Base-by-base conservation (phyloP, 257 asterid genomes). In the Capsicum baccatum region DNA sequence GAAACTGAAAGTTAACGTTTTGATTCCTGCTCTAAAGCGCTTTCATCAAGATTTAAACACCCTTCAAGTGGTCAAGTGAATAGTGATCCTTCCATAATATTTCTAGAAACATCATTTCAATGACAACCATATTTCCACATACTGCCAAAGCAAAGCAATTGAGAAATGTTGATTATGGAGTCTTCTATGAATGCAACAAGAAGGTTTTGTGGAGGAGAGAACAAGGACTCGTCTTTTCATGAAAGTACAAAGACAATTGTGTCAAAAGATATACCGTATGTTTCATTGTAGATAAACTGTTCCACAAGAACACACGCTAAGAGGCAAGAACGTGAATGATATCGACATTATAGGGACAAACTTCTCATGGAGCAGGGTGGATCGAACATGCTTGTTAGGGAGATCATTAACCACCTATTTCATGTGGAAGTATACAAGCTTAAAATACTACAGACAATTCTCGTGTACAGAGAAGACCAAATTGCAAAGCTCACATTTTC, bases 381-480 rank as follows among this genome's bases (percentile, higher is more conserved):
- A 21, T 74, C n/a, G 0, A 74, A 14, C 1, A 14, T 76, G 62
- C 47, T 52, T 76, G 62, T 52, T 19, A 74, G 8, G 62, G 60
- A 74, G 44, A 74, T 74, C 81, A 50, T 6, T 19, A 21, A 50
- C 50, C 47, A 74, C 44, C 44, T 21, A 50, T 48, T 50, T 74
- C 60, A 21, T 12, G 60, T 74, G 60, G 60, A 74, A 11, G 60
- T 13, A 71, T 44, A 50, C 81, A 50, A 13, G 52, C 63, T 13
- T 54, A 76, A 76, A 76, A 76, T 76, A 76, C 81, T 52, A 76
- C 44, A 76, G 63, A 14, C 62, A 50, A 50, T 52, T 21, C 42
- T 50, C 1, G 60, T 48, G 44, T 50, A 50, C 4, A 44, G 39
- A 1, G 59, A 19, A 48, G 60, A 48, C 60, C 80, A 74, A 74